These are phyloP conservation scores for Phytophthora meadii DNA, from an alignment of 352 stramenopile species.

Conservation along the genomic window DNA sequence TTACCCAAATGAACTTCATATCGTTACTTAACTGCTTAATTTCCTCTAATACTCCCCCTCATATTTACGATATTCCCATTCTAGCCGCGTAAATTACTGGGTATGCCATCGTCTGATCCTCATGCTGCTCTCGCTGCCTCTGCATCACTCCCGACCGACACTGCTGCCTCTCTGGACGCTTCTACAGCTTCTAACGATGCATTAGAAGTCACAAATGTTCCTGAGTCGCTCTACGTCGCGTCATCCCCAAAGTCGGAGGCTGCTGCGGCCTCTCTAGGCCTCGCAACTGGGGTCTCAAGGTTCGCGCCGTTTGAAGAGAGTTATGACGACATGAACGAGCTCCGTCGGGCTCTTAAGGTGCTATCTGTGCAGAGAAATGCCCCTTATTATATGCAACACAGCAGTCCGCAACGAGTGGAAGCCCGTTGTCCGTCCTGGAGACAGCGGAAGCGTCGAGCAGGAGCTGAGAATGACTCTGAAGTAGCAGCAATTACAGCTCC, in stretches of 20 bases:
- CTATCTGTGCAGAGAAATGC: constrained; percentile 73
- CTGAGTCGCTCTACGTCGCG: constrained; percentile 26
- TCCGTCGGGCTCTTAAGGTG: constrained; percentile 78
- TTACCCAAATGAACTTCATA: constrained; percentile 21
- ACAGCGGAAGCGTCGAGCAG: constrained; percentile 56
- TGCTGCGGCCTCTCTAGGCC: neutral
- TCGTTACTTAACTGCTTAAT: constrained; percentile 2
- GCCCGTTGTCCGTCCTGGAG: constrained; percentile 82
- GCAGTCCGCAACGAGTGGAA: constrained; percentile 80
- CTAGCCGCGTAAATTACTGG: constrained; percentile 39
- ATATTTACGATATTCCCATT: constrained; percentile 31
- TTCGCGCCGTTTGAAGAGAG: constrained; percentile 76
- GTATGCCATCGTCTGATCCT: constrained; percentile 16
- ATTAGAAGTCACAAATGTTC: constrained; percentile 24
- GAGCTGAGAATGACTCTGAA: constrained; percentile 1
- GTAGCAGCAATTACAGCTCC: constrained; percentile 13
- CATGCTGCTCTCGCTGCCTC: neutral
- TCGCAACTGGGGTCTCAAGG: constrained; percentile 1
- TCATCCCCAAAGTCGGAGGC: constrained; percentile 15
- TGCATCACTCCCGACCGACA: neutral
- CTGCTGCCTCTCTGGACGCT: neutral
- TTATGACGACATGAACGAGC: constrained; percentile 78
- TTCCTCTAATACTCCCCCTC: neutral
- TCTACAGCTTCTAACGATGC: constrained; percentile 13
- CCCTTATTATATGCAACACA: constrained; percentile 87